Evolutionary conservation across 2,329 filamentous ascomycete species (phyloP), one percentile per base, ranked within the genome.

Genomic region (Trichophyton rubrum): DNA sequence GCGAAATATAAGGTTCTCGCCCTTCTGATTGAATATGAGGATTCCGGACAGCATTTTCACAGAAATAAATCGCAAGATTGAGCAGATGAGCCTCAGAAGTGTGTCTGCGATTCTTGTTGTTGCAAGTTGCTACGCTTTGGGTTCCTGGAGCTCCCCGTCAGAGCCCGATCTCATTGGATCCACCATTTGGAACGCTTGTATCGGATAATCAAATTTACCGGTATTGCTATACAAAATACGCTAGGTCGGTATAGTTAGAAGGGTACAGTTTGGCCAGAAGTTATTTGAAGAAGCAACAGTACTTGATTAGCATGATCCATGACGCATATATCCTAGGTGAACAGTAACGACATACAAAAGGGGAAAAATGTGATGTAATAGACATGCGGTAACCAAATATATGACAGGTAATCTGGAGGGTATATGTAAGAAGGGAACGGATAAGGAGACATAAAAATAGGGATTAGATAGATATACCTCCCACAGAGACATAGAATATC

Each of bases 1-100:
- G 72, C 93, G 90, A 80, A 99, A 96, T 76, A 99, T 99, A 72
- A 99, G 89, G 77, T 99, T 96, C 80, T 99, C 93, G 78, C 93
- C 93, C 78, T 99, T 99, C 75, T 99, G 93, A 68, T 99, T 99
- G 82, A 99, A 99, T 68, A 99, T 86, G 67, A 99, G 85, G 71
- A 99, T 92, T 62, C 93, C 93, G 68, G 92, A 97, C 68, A 99
- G 81, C 95, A 99, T 99, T 65, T 70, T 86, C 77, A 65, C 22
- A 63, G 30, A 30, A 17, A 15, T 49, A 3, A 15, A 33, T 17
- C 20, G 27, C 22, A 38, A 27, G 45, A 15, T 35, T 1, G 13
- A 7, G n/a, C 30, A 55, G 49, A 55, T 22, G 22, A 17, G 24
- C 6, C 24, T 53, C 49, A 17, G 15, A 5, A 27, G 45, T 49